Conservation (phyloP, 1,139 yeast species). For the Protomyces inouyei region DNA sequence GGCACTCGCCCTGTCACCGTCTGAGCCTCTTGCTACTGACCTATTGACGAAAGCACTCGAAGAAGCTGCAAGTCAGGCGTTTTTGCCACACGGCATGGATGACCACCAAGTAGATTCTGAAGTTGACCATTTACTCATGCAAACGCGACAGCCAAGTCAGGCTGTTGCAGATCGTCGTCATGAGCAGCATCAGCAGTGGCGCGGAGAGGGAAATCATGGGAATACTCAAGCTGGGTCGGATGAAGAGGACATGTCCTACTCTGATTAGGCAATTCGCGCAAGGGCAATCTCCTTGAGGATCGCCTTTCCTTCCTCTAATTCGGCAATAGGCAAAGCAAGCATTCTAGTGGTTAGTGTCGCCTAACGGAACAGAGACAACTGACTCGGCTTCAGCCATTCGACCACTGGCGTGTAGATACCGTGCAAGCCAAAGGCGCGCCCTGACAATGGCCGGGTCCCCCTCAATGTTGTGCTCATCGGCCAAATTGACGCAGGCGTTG, state of each 20-base stretch:
- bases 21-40: constrained; percentile 81
- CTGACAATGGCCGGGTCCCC: neutral
- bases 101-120: constrained; percentile 5
- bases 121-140: constrained; percentile 2
- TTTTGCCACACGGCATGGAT: neutral
- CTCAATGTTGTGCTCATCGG: neutral
- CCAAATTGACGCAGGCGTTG: constrained; percentile 29
- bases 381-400: neutral
- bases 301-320: neutral
- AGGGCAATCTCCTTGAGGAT: neutral
- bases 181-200: neutral
- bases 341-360: neutral
- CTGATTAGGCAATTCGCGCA: neutral
- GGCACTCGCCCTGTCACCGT: constrained; percentile 68
- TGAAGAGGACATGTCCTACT: neutral
- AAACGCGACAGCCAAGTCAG: neutral
- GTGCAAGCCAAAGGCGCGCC: constrained; percentile 13
- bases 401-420: neutral
- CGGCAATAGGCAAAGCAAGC: neutral
- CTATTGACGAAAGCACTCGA: constrained; percentile 75
- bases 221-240: neutral
- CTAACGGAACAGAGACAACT: neutral
- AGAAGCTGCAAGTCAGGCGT: constrained; percentile 43
- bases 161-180: neutral
- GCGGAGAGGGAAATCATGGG: too few relatives aligned